Evolutionary conservation across 1,139 yeast species (phyloP).

Genomic region (Kurtzmaniella quercitrusa): DNA sequence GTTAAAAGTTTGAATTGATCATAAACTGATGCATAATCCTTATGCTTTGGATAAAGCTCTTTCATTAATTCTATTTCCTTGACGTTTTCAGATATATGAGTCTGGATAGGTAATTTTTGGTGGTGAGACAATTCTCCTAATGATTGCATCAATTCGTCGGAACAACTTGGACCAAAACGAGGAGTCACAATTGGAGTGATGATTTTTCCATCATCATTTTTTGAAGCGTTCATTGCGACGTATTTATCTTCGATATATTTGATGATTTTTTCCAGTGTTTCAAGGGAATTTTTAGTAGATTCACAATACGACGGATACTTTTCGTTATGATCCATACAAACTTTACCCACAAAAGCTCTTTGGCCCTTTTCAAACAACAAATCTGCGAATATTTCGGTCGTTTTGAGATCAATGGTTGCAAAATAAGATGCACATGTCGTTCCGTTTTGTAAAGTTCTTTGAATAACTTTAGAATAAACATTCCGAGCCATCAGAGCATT

Average conservation of each 20-base stretch:
- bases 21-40: conserved; percentile 74
- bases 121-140: conserved; percentile 57
- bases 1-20: conserved; percentile 57
- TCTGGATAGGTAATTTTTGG: conserved; percentile 67
- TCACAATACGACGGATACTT: conserved; percentile 72
- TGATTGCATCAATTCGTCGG: conserved; percentile 54
- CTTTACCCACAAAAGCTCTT: conserved; percentile 88
- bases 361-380: conserved; percentile 67
- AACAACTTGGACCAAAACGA: conserved; percentile 89
- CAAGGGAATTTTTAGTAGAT: conserved; percentile 52
- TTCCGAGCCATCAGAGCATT: conserved; percentile 43
- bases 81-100: conserved; percentile 81
- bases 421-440: conserved; percentile 92
- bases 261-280: conserved; percentile 56
- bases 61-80: conserved; percentile 75
- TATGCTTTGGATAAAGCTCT: conserved; percentile 66
- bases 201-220: background rate
- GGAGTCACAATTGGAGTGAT: conserved; percentile 76
- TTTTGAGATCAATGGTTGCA: conserved; percentile 77
- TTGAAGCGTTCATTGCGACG: background rate
- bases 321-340: conserved; percentile 72
- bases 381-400: conserved; percentile 75
- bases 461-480: conserved; percentile 63
- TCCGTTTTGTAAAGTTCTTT: conserved; percentile 68
- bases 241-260: conserved; percentile 41